Percentiles rank a stretch among this genome's conserved stretches.
These are phyloP conservation scores for Colletotrichum truncatum DNA, from an alignment of 2,329 filamentous ascomycete species.

Conservation along the genomic window DNA sequence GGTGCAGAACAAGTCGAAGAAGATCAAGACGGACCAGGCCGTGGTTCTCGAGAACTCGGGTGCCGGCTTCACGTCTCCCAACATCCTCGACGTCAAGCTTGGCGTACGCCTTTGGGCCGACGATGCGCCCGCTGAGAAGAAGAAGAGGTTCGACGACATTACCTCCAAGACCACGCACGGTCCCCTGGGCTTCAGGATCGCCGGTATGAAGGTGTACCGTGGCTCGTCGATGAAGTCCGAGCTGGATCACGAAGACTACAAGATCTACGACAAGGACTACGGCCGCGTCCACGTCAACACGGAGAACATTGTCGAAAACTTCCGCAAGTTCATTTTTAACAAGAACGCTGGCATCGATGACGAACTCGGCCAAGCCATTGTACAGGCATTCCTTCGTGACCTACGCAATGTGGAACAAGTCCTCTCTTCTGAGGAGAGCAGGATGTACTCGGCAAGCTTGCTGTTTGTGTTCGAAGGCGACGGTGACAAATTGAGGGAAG, in stretches of 20 bases:
- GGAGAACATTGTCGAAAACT: slow-evolving; percentile 62
- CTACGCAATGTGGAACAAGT: slow-evolving; percentile 62
- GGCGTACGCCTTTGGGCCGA: slow-evolving; percentile 89
- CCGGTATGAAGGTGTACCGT: slow-evolving; percentile 72
- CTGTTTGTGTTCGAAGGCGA: slow-evolving; percentile 74
- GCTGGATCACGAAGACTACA: slow-evolving; percentile 64
- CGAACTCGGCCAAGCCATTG: slow-evolving; percentile 65
- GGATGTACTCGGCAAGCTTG: slow-evolving; percentile 71
- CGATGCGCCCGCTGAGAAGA: slow-evolving; percentile 67
- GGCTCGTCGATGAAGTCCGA: slow-evolving; percentile 61
- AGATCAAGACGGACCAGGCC: slow-evolving; percentile 80
- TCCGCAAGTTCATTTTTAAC: slow-evolving; percentile 68
- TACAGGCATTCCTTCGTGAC: slow-evolving; percentile 62
- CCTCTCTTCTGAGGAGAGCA: slow-evolving; percentile 64
- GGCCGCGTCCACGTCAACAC: slow-evolving; percentile 62
- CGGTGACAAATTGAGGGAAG: slow-evolving; percentile 59
- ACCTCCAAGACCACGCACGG: slow-evolving; percentile 67
- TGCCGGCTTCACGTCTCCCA: slow-evolving; percentile 82
- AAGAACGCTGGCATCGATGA: slow-evolving; percentile 65
- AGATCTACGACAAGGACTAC: slow-evolving; percentile 71
- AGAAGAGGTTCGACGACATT: slow-evolving; percentile 68
- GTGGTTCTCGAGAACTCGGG: slow-evolving; percentile 89
- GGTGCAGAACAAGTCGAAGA: slow-evolving; percentile 60
- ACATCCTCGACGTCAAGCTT: slow-evolving; percentile 93
- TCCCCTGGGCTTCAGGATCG: slow-evolving; percentile 69